Percentiles rank a stretch among this genome's conserved stretches.
These are phyloP conservation scores for Elsinoe fawcettii DNA, from an alignment of 2,329 filamentous ascomycete genomes.

Conservation along the genomic window DNA sequence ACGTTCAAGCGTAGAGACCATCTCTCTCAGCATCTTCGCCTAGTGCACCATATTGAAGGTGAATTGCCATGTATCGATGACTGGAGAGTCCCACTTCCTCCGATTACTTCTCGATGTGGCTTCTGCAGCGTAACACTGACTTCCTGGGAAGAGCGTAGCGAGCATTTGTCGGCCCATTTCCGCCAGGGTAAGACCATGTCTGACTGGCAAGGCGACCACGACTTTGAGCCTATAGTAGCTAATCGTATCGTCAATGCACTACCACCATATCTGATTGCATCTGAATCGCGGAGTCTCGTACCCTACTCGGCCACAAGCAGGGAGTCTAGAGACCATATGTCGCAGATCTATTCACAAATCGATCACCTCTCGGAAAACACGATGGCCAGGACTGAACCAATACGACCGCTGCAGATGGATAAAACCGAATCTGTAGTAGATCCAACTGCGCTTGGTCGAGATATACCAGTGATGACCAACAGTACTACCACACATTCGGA, in stretches of 20 bases:
- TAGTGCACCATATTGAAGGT: constrained; percentile 56
- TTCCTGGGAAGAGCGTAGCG: constrained; percentile 44
- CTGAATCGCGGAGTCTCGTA: constrained; percentile 38
- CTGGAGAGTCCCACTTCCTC: constrained; percentile 50
- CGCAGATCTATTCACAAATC: background rate
- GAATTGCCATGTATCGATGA: constrained; percentile 56
- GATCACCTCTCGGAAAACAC: background rate
- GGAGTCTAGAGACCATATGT: background rate
- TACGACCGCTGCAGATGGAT: too few relatives aligned
- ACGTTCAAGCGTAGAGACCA: constrained; percentile 58
- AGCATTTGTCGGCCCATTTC: constrained; percentile 50
- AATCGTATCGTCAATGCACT: constrained; percentile 44
- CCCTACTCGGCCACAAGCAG: constrained; percentile 40
- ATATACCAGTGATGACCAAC: background rate
- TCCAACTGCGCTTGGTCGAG: too few relatives aligned
- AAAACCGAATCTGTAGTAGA: too few relatives aligned
- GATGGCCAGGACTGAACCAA: too few relatives aligned
- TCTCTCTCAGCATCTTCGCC: constrained; percentile 51
- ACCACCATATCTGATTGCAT: constrained; percentile 45
- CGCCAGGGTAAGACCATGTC: constrained; percentile 46
- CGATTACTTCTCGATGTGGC: constrained; percentile 48
- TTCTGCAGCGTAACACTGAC: constrained; percentile 44
- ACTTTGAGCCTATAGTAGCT: constrained; percentile 41
- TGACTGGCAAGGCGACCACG: constrained; percentile 49
- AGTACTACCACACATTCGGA: constrained; percentile 23